Conservation (phyloP, 305 asterid species). For the Withania somnifera region DNA sequence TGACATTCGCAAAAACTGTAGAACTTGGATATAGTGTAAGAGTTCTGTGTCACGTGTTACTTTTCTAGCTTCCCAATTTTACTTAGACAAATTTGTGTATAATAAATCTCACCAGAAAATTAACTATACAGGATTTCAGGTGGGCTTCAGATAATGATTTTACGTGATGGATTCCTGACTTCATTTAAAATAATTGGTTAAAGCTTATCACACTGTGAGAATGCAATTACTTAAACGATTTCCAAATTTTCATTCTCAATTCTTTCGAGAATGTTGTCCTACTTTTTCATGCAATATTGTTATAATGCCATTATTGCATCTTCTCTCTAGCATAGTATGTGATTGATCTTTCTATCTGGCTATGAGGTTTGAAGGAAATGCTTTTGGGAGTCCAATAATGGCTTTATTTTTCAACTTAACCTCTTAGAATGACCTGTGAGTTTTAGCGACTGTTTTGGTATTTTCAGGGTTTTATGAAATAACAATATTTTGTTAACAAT, state of each 20-base stretch:
- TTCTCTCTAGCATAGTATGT: conserved; percentile 4
- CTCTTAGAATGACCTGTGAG: conserved; percentile 48
- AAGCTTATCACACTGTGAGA: conserved; percentile 23
- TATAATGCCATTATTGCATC: background rate
- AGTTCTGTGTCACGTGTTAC: background rate
- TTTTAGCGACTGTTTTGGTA: background rate
- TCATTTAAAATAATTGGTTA: conserved; percentile 55
- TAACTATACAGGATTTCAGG: conserved; percentile 22
- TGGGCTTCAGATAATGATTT: conserved; percentile 46
- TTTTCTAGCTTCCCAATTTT: background rate
- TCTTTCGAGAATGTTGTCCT: background rate
- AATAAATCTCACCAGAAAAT: background rate
- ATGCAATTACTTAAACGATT: background rate
- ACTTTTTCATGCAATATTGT: background rate
- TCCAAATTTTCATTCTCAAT: background rate
- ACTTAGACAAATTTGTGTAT: background rate
- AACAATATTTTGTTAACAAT: conserved; percentile 65
- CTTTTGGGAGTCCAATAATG: conserved; percentile 71
- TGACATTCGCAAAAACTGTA: conserved; percentile 36
- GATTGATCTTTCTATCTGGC: background rate
- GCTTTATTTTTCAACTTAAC: conserved; percentile 50
- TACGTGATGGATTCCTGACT: conserved; percentile 56
- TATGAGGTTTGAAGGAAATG: conserved; percentile 63
- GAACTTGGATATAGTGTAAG: conserved; percentile 40
- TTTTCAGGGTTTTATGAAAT: conserved; percentile 57